Base-by-base conservation (phyloP, 495 filamentous ascomycete species). In the Hypoxylon lenormandii region DNA sequence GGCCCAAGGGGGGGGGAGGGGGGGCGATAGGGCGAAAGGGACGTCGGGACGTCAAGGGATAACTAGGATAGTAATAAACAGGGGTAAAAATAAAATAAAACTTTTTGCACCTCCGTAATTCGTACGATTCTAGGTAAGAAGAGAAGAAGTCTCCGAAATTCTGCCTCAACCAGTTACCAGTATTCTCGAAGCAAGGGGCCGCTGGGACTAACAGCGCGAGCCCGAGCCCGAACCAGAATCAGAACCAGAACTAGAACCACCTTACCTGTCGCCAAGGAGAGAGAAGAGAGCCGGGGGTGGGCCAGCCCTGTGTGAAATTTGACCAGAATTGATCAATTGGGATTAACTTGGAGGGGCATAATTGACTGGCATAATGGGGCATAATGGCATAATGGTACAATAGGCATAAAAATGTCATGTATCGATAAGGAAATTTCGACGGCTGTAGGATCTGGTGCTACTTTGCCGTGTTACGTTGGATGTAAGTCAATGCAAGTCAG, bases 381-480 rank as follows among this genome's bases (percentile, higher is more conserved):
- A 11, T 7, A 33, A 33, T 33, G 2, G 30, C 30, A 33, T 33
- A 28, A 8, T 33, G 10, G 30, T 2, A 16, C 5, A 42, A 42
- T 15, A 51, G 52, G 28, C 55, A 53, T 47, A 51, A 8, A 4
- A 19, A 47, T 42, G 38, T 1, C 7, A 33, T 55, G 28, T 62
- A 69, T 69, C 66, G 66, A 69, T 69, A 69, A 69, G 60, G 48
- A 21, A 64, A 23, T 53, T 69, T 60, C 53, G 66, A 64, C 33
- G 16, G 62, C 46, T 19, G 62, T 66, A 23, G 68, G 68, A 71
- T 71, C 58, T 71, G 12, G 58, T 71, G 45, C 51, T 57, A 70
- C 67, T 65, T 67, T 60, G 40, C 49, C 33, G 43, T 67, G 15
- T 51, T 54, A 67, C 64, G 43, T 57, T 52, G 61, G 58, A 58